These are phyloP conservation scores for Ophiocordyceps australis DNA, from an alignment of 2,329 filamentous ascomycete genomes.

Conservation along the genomic window DNA sequence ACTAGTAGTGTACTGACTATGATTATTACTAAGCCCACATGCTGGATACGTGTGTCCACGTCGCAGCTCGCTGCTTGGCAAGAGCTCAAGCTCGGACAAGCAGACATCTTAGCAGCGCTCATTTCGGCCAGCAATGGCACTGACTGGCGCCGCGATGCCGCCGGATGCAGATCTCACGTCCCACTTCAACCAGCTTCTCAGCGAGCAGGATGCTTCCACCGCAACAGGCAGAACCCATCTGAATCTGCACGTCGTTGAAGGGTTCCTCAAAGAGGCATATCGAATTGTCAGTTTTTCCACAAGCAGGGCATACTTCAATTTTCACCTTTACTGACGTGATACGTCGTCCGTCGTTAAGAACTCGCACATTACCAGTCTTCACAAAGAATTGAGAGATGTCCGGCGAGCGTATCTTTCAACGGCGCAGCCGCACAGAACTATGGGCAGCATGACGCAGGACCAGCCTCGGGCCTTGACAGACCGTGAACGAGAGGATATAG, in stretches of 20 bases:
- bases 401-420: conserved; percentile 85
- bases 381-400: conserved; percentile 63
- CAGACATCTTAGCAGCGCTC: too few relatives aligned
- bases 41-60: too few relatives aligned
- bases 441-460: conserved; percentile 26
- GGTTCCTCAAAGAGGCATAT: conserved; percentile 87
- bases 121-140: conserved; percentile 1
- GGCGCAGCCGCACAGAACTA: conserved; percentile 40
- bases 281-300: conserved; percentile 48
- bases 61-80: too few relatives aligned
- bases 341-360: conserved; percentile 38
- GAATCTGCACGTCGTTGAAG: conserved; percentile 41
- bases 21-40: too few relatives aligned
- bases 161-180: conserved; percentile 44
- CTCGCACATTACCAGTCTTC: conserved; percentile 64
- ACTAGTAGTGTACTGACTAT: too few relatives aligned
- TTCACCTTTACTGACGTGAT: too few relatives aligned
- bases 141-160: background rate
- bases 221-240: conserved; percentile 21
- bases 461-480: conserved; percentile 49
- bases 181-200: conserved; percentile 50
- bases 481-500: conserved; percentile 67
- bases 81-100: too few relatives aligned
- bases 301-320: too few relatives aligned
- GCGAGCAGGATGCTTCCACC: conserved; percentile 33